Evolutionary conservation across 208 protist species (phyloP).

Genomic region (Phytomonas francai): DNA sequence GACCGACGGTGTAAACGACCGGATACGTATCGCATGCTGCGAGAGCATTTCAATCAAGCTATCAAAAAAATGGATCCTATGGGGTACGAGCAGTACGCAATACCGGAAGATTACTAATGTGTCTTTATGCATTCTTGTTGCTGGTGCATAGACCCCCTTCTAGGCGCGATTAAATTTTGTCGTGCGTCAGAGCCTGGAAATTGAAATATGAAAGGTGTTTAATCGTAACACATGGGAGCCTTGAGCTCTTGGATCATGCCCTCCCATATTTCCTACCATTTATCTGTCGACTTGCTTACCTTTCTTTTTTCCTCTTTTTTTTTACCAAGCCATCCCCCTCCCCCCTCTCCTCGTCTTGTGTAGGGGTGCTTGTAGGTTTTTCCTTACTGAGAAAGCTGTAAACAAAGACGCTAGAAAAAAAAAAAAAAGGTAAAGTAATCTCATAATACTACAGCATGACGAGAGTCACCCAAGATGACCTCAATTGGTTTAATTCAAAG

Average conservation of each 20-base stretch:
- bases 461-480: background rate
- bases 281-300: background rate
- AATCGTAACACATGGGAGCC: background rate
- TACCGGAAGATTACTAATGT: slow-evolving; percentile 26
- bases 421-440: background rate
- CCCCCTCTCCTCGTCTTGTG: slow-evolving; percentile 10
- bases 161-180: background rate
- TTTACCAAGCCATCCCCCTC: slow-evolving; percentile 6
- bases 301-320: slow-evolving; percentile 5
- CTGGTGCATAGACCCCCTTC: background rate
- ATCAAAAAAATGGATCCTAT: slow-evolving; percentile 17
- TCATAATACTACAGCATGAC: background rate
- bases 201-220: background rate
- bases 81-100: slow-evolving; percentile 15
- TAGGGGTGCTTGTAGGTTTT: background rate
- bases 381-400: background rate
- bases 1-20: slow-evolving; percentile 26
- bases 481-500: background rate
- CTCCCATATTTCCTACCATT: background rate
- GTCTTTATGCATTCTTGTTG: background rate
- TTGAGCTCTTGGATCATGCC: background rate
- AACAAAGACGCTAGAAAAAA: background rate
- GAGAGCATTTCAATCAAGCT: slow-evolving; percentile 32
- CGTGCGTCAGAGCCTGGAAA: background rate
- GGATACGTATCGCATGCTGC: slow-evolving; percentile 43